phyloP scores from a whole-genome alignment of 2,329 filamentous ascomycete species.

The Didymella exigua region DNA sequence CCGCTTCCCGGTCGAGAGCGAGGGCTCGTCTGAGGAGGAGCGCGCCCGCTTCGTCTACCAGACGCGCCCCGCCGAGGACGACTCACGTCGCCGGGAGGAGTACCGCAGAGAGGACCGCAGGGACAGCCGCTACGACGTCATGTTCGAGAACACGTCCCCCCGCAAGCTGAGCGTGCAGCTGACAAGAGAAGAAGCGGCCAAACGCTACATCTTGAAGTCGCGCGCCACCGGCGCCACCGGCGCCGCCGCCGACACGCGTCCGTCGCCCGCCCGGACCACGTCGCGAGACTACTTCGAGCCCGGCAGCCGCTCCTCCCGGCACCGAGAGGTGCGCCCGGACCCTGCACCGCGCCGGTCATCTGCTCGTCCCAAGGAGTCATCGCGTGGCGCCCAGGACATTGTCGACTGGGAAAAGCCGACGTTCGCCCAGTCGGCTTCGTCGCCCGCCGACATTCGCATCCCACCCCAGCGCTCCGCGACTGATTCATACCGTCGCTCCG shows the following conservation, averaged over 20 bases:
- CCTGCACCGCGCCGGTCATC: slow-evolving; percentile 41
- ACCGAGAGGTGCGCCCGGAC: slow-evolving; percentile 37
- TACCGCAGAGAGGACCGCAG: slow-evolving; percentile 20
- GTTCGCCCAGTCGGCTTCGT: slow-evolving; percentile 49
- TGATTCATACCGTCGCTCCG: slow-evolving; percentile 31
- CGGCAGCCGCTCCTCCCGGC: slow-evolving; percentile 32
- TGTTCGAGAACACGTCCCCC: slow-evolving; percentile 21
- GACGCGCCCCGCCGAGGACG: slow-evolving; percentile 32
- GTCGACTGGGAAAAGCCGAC: slow-evolving; percentile 44
- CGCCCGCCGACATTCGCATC: slow-evolving; percentile 43
- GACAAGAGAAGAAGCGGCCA: slow-evolving; percentile 26
- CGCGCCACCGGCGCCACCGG: slow-evolving; percentile 33
- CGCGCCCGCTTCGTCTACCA: slow-evolving; percentile 40
- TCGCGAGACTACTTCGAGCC: slow-evolving; percentile 42
- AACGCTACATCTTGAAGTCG: slow-evolving; percentile 40
- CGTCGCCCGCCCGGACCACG: slow-evolving; percentile 36
- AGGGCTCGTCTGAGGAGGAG: slow-evolving; percentile 40
- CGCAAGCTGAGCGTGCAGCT: slow-evolving; percentile 35
- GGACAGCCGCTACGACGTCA: slow-evolving; percentile 25
- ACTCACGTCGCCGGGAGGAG: slow-evolving; percentile 16
- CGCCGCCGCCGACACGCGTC: slow-evolving; percentile 35
- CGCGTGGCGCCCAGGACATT: slow-evolving; percentile 38
- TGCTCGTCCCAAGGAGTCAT: slow-evolving; percentile 41
- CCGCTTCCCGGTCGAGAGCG: slow-evolving; percentile 44
- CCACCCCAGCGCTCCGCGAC: slow-evolving; percentile 43